phyloP scores from a whole-genome alignment of 495 filamentous ascomycete species.

The Tuber borchii region DNA sequence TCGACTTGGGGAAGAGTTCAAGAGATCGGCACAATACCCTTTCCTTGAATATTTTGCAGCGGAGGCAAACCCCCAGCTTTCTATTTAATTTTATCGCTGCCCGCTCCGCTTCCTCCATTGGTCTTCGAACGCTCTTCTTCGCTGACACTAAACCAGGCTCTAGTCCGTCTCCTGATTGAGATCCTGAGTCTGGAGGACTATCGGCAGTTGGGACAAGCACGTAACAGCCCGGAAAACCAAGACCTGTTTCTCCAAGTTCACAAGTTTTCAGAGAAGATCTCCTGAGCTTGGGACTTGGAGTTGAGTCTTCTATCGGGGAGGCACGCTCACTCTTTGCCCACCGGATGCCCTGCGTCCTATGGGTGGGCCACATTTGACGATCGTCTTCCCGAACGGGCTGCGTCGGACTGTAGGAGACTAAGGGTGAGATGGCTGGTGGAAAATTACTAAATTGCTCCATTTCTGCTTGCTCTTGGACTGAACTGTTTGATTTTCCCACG shows the following conservation, averaged over 20 bases:
- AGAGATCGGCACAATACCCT: slow-evolving; percentile 23
- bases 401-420: not conserved
- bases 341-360: slow-evolving; percentile 9
- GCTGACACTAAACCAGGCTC: slow-evolving; percentile 30
- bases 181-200: slow-evolving; percentile 12
- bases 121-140: slow-evolving; percentile 34
- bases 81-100: slow-evolving; percentile 40
- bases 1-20: not conserved
- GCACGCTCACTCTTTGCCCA: slow-evolving; percentile 27
- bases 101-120: slow-evolving; percentile 38
- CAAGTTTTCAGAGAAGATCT: slow-evolving; percentile 34
- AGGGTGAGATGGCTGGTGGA: slow-evolving; percentile 9
- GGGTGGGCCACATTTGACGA: slow-evolving; percentile 18
- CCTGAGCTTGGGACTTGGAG: slow-evolving; percentile 10
- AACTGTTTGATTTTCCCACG: slow-evolving; percentile 12
- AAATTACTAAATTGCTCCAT: slow-evolving; percentile 16
- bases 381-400: slow-evolving; percentile 21
- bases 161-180: slow-evolving; percentile 19
- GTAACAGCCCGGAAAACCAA: slow-evolving; percentile 37
- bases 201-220: slow-evolving; percentile 35
- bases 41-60: slow-evolving; percentile 42
- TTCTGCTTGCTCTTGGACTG: slow-evolving; percentile 17
- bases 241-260: slow-evolving; percentile 30
- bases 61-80: slow-evolving; percentile 38
- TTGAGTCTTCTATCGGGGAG: slow-evolving; percentile 26